phyloP scores from a whole-genome alignment of 805 yeast species.

The Lipomyces oligophaga region DNA sequence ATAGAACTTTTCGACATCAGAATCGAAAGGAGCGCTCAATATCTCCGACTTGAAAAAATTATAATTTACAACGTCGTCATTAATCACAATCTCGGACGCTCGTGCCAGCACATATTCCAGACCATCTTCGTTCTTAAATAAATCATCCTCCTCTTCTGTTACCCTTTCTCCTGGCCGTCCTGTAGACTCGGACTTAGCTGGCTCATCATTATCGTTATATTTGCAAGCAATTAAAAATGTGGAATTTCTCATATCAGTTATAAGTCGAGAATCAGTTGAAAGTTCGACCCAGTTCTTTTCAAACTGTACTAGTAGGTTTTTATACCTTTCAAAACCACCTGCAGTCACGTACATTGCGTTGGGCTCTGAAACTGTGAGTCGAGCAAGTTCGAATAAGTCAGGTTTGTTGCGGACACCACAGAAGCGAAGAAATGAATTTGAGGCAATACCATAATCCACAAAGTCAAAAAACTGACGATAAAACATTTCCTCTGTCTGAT shows the following conservation, averaged over 20 bases:
- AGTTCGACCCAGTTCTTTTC: slow-evolving; percentile 30
- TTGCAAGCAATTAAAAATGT: slow-evolving; percentile 34
- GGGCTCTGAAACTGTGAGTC: slow-evolving; percentile 32
- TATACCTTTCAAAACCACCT: slow-evolving; percentile 30
- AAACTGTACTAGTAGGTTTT: slow-evolving; percentile 27
- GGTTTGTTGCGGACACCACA: slow-evolving; percentile 39
- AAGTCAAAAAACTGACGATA: slow-evolving; percentile 34
- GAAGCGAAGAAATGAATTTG: slow-evolving; percentile 35
- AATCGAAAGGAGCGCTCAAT: slow-evolving; percentile 38
- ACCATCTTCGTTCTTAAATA: no score
- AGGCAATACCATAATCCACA: slow-evolving; percentile 27
- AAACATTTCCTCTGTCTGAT: slow-evolving; percentile 6
- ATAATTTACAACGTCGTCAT: slow-evolving; percentile 39
- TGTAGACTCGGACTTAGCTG: not conserved
- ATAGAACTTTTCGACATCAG: slow-evolving; percentile 35
- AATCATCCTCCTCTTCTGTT: slow-evolving; percentile 17
- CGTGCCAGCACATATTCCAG: slow-evolving; percentile 29
- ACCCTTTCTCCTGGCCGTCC: slow-evolving; percentile 18
- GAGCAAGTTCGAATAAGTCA: slow-evolving; percentile 34
- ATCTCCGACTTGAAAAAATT: slow-evolving; percentile 37
- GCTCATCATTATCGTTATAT: slow-evolving; percentile 25
- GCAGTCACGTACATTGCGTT: slow-evolving; percentile 31
- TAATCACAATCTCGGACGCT: slow-evolving; percentile 36
- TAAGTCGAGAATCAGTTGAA: slow-evolving; percentile 19
- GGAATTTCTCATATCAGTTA: slow-evolving; percentile 32